phyloP scores from a whole-genome alignment of 257 asterid species.

The Solanum tarijense region DNA sequence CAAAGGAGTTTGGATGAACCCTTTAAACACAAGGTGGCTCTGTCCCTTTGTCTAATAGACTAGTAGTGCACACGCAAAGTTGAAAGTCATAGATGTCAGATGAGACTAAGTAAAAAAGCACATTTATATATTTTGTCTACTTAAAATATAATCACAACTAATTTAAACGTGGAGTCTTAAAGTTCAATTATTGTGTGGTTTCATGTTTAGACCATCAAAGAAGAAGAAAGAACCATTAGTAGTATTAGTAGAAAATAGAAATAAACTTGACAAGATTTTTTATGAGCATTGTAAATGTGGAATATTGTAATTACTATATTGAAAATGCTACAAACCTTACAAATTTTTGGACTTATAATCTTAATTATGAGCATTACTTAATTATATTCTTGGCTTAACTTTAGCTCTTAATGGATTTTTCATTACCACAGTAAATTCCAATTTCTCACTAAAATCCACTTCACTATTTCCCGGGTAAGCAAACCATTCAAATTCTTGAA shows the following conservation, averaged over 20 bases:
- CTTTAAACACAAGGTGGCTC: too few species aligned
- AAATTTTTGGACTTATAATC: background rate
- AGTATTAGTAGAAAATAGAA: background rate
- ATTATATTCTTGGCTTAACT: constrained; percentile 42
- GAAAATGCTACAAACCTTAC: background rate
- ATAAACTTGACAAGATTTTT: background rate
- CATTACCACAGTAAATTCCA: constrained; percentile 80
- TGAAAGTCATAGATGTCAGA: accelerated
- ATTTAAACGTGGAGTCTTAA: background rate
- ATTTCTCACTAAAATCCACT: constrained; percentile 70
- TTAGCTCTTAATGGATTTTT: constrained; percentile 61
- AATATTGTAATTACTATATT: background rate
- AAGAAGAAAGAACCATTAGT: background rate
- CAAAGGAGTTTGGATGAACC: too few species aligned
- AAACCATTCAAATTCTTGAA: constrained; percentile 81
- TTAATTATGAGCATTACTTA: background rate
- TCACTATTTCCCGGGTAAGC: constrained; percentile 48
- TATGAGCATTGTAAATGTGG: background rate
- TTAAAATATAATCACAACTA: background rate
- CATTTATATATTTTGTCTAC: accelerated
- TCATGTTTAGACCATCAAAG: background rate
- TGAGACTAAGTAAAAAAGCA: accelerated
- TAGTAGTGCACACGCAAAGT: background rate
- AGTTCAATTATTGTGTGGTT: background rate
- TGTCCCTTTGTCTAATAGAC: too few species aligned